Conservation (phyloP, 2,329 filamentous ascomycete genomes). For the Rhynchosporium graminicola region DNA sequence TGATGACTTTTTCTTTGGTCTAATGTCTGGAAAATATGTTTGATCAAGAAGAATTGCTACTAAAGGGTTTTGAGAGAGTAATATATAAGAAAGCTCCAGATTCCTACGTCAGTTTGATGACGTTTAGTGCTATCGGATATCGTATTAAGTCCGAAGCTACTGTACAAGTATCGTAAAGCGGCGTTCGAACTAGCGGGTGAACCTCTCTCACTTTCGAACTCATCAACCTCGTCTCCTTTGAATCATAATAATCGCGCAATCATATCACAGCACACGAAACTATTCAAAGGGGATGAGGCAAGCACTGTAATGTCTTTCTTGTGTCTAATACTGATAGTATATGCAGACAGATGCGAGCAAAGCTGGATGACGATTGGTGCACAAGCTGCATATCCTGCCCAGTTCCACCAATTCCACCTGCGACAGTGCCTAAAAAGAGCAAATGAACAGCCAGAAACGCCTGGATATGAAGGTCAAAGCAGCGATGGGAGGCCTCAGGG, state of each 20-base stretch:
- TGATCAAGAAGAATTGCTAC: not conserved
- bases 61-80: not conserved
- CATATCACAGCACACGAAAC: not conserved
- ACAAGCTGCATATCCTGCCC: too few relatives aligned
- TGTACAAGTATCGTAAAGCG: not conserved
- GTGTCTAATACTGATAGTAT: not conserved
- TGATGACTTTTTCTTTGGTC: constrained; percentile 29
- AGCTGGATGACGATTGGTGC: too few relatives aligned
- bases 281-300: too few relatives aligned
- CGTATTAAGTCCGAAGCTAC: constrained; percentile 4
- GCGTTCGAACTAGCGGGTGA: constrained; percentile 5
- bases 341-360: too few relatives aligned
- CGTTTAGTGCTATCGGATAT: constrained; percentile 4
- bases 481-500: too few relatives aligned
- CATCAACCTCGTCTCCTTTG: not conserved
- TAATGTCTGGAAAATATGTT: not conserved
- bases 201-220: not conserved
- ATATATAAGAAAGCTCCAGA: not conserved
- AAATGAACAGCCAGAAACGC: too few relatives aligned
- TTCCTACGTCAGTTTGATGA: constrained; percentile 10
- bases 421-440: too few relatives aligned
- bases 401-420: too few relatives aligned
- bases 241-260: not conserved
- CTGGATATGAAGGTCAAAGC: too few relatives aligned
- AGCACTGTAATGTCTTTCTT: not conserved